Evolutionary conservation across 345 rosid genomes (phyloP), one percentile per base, ranked within the genome.

Genomic region (Gossypium thurberi): DNA sequence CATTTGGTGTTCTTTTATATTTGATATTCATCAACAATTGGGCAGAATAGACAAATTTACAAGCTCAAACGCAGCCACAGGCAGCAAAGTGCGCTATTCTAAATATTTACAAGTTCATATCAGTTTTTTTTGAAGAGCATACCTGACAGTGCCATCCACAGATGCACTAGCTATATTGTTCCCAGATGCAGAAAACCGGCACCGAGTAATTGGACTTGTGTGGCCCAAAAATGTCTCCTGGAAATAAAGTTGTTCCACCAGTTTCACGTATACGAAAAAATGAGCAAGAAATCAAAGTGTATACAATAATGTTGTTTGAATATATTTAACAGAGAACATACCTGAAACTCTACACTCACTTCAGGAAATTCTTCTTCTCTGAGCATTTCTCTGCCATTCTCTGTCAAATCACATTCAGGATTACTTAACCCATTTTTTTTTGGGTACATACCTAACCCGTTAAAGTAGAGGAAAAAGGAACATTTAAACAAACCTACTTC

Each of bases 71-170:
- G 13, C 17, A 75, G 70, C 72, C 33, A 3, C 28, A 71, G 51
- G 47, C 6, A 1, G 51, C 28, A 70, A 47, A 13, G 25, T 40
- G 18, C 33, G 37, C 55, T 15, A 11, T 25, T 8, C 53, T 20
- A 33, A 9, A 20, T 60, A 28, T 75, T 18, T 25, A 14, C 2
- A 26, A 58, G 72, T 28, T 78, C 48, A 48, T 66, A 64, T 73
- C 52, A 71, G 47, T 59, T 56, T 55, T 62, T 42, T 64, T 21
- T 65, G 50, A 13, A 62, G 5, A 20, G 75, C 48, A 43, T 82
- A 89, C 94, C 94, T 89, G 83, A 89, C 91, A 40, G 94, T 89
- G 72, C 94, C 94, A 81, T 87, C 91, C 68, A 75, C 81, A 57
- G 94, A 89, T 72, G 94, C 94, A 79, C 91, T 89, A 68, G 91